A percentile compares a stretch with the other conserved stretches of the same genome.
phyloP scores from a whole-genome alignment of 352 stramenopile species.

The Aphanomyces astaci region DNA sequence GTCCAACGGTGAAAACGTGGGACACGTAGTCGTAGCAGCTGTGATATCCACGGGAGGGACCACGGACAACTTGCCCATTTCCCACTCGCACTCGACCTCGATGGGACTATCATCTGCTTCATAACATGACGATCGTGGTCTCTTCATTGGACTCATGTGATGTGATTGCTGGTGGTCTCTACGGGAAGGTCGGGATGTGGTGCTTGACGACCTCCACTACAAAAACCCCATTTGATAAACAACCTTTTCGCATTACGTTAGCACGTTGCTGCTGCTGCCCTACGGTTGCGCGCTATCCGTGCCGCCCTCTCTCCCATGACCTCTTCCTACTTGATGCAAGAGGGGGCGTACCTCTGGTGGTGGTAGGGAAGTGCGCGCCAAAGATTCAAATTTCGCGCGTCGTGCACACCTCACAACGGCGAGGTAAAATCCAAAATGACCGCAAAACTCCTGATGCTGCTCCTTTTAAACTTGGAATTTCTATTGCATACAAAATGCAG shows the following conservation, averaged over 20 bases:
- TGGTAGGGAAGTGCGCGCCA: background rate
- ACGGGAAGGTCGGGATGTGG: background rate
- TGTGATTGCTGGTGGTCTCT: background rate
- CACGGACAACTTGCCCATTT: constrained; percentile 19
- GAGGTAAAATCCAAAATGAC: constrained; percentile 22
- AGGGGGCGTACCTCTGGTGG: constrained; percentile 7
- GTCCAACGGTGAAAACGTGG: constrained; percentile 44
- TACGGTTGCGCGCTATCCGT: background rate
- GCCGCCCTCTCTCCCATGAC: too few species aligned
- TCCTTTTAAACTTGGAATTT: background rate
- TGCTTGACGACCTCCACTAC: constrained; percentile 6
- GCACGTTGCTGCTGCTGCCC: background rate
- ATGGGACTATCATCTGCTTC: constrained; percentile 5
- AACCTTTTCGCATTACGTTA: constrained; percentile 15
- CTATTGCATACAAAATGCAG: background rate
- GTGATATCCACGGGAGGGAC: background rate
- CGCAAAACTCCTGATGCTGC: background rate
- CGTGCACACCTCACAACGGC: background rate
- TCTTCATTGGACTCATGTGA: constrained; percentile 20
- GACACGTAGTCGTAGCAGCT: background rate
- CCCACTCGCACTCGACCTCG: constrained; percentile 20
- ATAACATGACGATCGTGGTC: constrained; percentile 4
- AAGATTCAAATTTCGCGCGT: constrained; percentile 15
- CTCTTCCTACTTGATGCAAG: too few species aligned
- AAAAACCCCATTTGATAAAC: constrained; percentile 3